Base-by-base conservation (phyloP, 2,329 filamentous ascomycete genomes). In the Penicillium concentricum region DNA sequence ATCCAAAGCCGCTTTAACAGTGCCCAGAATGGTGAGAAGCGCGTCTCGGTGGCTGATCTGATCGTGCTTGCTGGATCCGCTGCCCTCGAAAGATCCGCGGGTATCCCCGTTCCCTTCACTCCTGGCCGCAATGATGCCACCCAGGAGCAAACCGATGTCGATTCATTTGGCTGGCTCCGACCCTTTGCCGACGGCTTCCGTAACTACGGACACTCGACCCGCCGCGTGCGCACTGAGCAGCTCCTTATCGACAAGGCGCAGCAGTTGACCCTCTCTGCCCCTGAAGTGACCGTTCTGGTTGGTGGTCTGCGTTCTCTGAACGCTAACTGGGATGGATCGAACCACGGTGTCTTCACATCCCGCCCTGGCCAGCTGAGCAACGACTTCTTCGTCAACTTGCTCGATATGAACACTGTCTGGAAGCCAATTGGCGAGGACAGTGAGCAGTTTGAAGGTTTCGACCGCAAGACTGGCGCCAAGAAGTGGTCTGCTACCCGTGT, bases 321-420 rank as follows among this genome's bases (percentile, higher is more conserved):
- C 69, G 78, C 83, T 71, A 92, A 92, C 80, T 90, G 80, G 61
- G 87, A 92, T 65, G 86, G 86, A 41, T 90, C 87, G 0, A 70
- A 78, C 24, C 74, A 84, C 56, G 89, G 89, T 57, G 81, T 92
- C 56, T 80, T 92, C 68, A 92, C 89, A 55, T 79, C 81, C 64
- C 80, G 79, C 8, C 86, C 87, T 1, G 89, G 89, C 41, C 75
- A 84, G 64, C 80, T 92, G 66, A 89, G 85, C 69, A 91, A 89
- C 74, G 89, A 92, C 77, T 92, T 91, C 82, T 92, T 92, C 69
- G 82, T 90, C 74, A 91, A 92, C 77, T 80, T 92, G 2, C 82
- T 92, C 24, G 88, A 91, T 68, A 83, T 81, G 67, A 77, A 75
- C 72, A 89, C 82, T 7, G 78, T 75, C 22, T 92, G 89, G 89